These are phyloP conservation scores for Tulasnella sp. DNA, from an alignment of 768 basidiomycete genomes.

Conservation along the genomic window DNA sequence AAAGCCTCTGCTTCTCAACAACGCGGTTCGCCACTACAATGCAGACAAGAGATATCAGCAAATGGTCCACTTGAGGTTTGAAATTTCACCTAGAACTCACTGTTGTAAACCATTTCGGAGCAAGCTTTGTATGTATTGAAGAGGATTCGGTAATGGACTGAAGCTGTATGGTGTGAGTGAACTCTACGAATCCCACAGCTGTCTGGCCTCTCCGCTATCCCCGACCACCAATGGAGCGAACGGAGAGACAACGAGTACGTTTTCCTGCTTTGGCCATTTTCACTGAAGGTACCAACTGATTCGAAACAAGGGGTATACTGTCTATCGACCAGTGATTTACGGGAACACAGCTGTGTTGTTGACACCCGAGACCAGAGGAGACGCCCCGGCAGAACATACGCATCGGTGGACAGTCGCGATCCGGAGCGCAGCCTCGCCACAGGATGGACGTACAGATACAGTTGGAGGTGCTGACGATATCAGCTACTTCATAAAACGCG, in stretches of 20 bases:
- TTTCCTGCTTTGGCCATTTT: conserved; percentile 4
- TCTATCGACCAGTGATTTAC: conserved; percentile 87
- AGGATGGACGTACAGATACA: conserved; percentile 46
- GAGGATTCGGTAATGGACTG: conserved; percentile 19
- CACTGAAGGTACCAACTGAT: conserved; percentile 15
- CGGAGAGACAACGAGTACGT: conserved; percentile 19
- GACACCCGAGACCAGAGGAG: conserved; percentile 55
- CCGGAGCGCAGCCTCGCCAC: conserved; percentile 69
- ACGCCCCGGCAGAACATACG: conserved; percentile 51
- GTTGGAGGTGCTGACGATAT: conserved; percentile 89
- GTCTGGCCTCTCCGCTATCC: neutral
- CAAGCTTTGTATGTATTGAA: conserved; percentile 32
- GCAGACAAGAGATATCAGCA: conserved; percentile 7
- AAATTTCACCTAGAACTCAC: neutral
- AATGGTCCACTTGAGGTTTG: too few relatives aligned
- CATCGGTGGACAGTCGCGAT: conserved; percentile 96
- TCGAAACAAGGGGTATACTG: conserved; percentile 58
- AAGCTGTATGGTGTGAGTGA: conserved; percentile 10
- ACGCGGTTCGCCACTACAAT: conserved; percentile 50
- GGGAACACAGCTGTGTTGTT: conserved; percentile 84
- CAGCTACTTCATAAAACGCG: conserved; percentile 85
- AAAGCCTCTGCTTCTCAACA: conserved; percentile 49
- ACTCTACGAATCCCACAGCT: conserved; percentile 1
- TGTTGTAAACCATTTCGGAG: conserved; percentile 50
- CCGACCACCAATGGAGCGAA: conserved; percentile 5